Evolutionary conservation across 2,329 filamentous ascomycete species (phyloP), one percentile per base, ranked within the genome.

Genomic region (Arthrobotrys sphaeroides): DNA sequence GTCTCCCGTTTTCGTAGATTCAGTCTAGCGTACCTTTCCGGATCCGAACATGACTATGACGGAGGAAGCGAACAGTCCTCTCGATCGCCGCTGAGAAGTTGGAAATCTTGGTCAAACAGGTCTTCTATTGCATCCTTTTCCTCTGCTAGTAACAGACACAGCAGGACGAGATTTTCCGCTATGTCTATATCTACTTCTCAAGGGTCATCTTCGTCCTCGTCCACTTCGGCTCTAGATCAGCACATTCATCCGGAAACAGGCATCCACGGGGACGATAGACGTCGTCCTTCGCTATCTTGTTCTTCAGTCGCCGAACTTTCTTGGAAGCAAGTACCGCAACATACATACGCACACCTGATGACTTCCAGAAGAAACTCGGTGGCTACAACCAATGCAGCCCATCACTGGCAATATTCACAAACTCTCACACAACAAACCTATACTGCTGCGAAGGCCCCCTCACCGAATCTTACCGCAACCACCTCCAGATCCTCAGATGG

Each of bases 11-110:
- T 74, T 49, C 70, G 70, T 68, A 67, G 70, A 55, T 74, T 74
- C 38, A 74, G 70, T 64, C 45, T 74, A 2, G 70, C 70, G 47
- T 74, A 74, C 62, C 70, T 74, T 67, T 61, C 61, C 62, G 70
- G 62, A 67, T 61, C 61, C 53, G 70, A 74, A 62, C 61, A 74
- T 26, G 70, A 74, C 36, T 67, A 62, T 43, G 70, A 74, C 38
- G 62, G 53, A 18, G 70, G 61, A 28, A 68, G 70, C 45, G 70
- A 74, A 64, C 69, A 73, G 16, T 73, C 69, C 1, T 68, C 70
- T n/a, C 43, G 64, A 36, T 74, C 70, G 45, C 70, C 70, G 20
- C 47, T 68, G 26, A 67, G 70, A 45, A 68, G 55, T 47, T 74
- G 70, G 70, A 67, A 43, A 20, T 68, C 61, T 31, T 74, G 70